A percentile compares a stretch with the other conserved stretches of the same genome.
phyloP scores from a whole-genome alignment of 2,329 filamentous ascomycete genomes.

The Rutstroemia sp. region DNA sequence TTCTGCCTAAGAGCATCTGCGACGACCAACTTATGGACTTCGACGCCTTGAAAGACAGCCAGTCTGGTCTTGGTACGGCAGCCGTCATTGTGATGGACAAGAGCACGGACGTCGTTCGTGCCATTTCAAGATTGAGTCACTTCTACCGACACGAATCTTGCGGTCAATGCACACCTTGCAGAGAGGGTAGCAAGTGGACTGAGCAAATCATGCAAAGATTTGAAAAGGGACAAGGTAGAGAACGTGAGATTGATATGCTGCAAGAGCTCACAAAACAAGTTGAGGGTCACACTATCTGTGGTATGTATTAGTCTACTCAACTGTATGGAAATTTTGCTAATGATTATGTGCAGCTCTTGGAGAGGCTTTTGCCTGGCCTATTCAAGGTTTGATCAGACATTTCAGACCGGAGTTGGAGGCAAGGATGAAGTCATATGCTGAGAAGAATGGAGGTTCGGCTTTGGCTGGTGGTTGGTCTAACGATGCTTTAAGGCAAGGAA shows the following conservation, averaged over 20 bases:
- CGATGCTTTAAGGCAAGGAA: conserved; percentile 67
- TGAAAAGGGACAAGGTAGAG: conserved; percentile 80
- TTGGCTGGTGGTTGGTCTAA: conserved; percentile 85
- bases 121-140: conserved; percentile 84
- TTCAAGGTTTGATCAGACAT: conserved; percentile 96
- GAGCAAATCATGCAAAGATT: conserved; percentile 98
- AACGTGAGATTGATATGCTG: conserved; percentile 97
- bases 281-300: conserved; percentile 97
- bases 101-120: conserved; percentile 89
- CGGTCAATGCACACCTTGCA: conserved; percentile 98
- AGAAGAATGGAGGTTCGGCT: conserved; percentile 64
- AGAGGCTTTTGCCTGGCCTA: conserved; percentile 97
- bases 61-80: conserved; percentile 93
- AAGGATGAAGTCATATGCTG: conserved; percentile 73
- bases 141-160: conserved; percentile 99
- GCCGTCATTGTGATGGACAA: conserved; percentile 99
- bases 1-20: conserved; percentile 82
- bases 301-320: conserved; percentile 40
- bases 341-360: conserved; percentile 58
- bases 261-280: conserved; percentile 99
- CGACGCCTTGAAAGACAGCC: conserved; percentile 93
- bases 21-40: conserved; percentile 99
- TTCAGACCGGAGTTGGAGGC: conserved; percentile 95
- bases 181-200: conserved; percentile 98
- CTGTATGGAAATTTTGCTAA: background rate